Conservation (phyloP, 768 basidiomycete species). For the Agrocybe chaxingu region DNA sequence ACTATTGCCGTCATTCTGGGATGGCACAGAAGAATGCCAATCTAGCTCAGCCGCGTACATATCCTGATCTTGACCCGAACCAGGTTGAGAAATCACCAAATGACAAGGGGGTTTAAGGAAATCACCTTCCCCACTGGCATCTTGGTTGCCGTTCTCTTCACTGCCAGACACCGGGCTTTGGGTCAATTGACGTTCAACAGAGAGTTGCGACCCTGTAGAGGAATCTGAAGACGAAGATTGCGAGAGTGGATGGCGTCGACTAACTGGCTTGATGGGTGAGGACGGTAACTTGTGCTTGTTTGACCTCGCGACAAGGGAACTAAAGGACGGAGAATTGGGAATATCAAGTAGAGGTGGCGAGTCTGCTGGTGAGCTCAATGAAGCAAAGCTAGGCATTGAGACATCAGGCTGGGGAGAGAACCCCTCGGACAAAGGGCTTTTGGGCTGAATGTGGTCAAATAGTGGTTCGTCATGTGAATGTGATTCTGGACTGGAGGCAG, state of each 20-base stretch:
- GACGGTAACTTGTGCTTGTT: conserved; percentile 6
- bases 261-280: not conserved
- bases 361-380: conserved; percentile 17
- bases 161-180: conserved; percentile 28
- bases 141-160: conserved; percentile 9
- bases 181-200: conserved; percentile 48
- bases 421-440: not conserved
- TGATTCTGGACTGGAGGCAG: conserved; percentile 25
- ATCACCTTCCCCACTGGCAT: not conserved
- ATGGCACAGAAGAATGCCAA: conserved; percentile 5
- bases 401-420: not conserved
- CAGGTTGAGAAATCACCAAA: not conserved
- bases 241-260: conserved; percentile 5
- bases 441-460: not conserved
- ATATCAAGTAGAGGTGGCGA: conserved; percentile 15
- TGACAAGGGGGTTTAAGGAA: not conserved
- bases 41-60: conserved; percentile 7
- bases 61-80: not conserved
- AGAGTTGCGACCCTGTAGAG: conserved; percentile 35
- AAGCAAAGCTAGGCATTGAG: conserved; percentile 18
- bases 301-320: conserved; percentile 13
- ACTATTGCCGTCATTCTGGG: not conserved
- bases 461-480: conserved; percentile 4
- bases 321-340: conserved; percentile 24
- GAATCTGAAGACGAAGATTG: conserved; percentile 21